These are phyloP conservation scores for Lepidium didymum DNA, from an alignment of 345 rosid genomes.

Conservation along the genomic window DNA sequence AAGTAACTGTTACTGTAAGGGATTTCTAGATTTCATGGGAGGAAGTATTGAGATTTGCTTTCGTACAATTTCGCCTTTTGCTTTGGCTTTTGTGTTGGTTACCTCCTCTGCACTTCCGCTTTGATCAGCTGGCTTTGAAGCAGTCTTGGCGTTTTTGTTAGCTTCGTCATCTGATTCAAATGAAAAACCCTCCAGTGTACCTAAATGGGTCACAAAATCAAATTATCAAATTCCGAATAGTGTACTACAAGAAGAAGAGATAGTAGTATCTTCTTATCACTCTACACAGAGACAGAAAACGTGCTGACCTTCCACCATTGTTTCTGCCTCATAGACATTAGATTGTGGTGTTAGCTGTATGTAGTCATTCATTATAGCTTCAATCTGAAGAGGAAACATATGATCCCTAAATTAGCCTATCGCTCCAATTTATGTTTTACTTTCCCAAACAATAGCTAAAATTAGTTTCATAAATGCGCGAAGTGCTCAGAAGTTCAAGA, in stretches of 20 bases:
- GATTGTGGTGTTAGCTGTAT: constrained; percentile 82
- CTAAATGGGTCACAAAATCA: constrained; percentile 29
- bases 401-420: constrained; percentile 4
- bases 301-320: constrained; percentile 83
- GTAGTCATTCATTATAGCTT: constrained; percentile 90
- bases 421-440: not conserved
- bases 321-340: constrained; percentile 79
- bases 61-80: constrained; percentile 49
- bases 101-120: constrained; percentile 45
- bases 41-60: not conserved
- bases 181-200: constrained; percentile 80
- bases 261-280: not conserved
- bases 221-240: not conserved
- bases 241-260: not conserved
- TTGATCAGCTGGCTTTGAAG: constrained; percentile 43
- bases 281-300: not conserved
- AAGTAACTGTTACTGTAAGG: not conserved
- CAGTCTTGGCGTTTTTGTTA: constrained; percentile 46
- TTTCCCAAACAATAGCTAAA: not conserved
- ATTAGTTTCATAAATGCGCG: not conserved
- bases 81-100: constrained; percentile 44
- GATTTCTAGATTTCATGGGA: not conserved
- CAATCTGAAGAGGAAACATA: constrained; percentile 47
- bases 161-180: constrained; percentile 85
- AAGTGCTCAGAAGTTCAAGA: not conserved